These are phyloP conservation scores for Mortierella alpina DNA, from an alignment of 192 early-diverging fungal genomes.

Conservation along the genomic window DNA sequence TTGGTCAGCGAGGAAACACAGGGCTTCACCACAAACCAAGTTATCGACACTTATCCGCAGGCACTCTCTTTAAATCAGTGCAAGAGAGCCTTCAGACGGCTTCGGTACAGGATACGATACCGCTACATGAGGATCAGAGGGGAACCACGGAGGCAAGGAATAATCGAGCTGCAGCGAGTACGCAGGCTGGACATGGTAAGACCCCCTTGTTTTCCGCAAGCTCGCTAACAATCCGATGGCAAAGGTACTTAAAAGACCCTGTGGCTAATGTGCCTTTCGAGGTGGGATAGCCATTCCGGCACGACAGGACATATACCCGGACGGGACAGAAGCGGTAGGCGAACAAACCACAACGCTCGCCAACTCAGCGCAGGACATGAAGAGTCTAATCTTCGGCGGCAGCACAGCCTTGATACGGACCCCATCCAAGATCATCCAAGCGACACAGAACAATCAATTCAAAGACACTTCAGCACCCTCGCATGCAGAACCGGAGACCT, in stretches of 20 bases:
- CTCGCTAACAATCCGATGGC: too few relatives aligned
- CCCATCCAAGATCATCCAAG: slow-evolving; percentile 20
- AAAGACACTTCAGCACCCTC: not conserved
- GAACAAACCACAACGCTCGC: not conserved
- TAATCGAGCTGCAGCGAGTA: not conserved
- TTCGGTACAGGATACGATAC: not conserved
- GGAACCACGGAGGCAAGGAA: not conserved
- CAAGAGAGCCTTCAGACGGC: slow-evolving; percentile 22
- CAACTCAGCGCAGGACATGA: slow-evolving; percentile 25
- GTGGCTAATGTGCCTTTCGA: not conserved
- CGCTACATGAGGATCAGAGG: too few relatives aligned
- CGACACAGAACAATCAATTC: not conserved
- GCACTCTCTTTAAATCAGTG: slow-evolving; percentile 30
- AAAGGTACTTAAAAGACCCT: too few relatives aligned
- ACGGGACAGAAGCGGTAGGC: not conserved
- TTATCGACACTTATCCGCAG: slow-evolving; percentile 41
- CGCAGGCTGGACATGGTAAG: slow-evolving; percentile 15
- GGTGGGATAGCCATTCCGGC: not conserved
- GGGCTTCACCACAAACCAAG: slow-evolving; percentile 40
- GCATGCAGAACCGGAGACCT: not conserved
- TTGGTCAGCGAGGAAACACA: slow-evolving; percentile 10
- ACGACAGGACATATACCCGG: not conserved
- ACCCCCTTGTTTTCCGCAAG: not conserved
- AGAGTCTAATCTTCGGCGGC: slow-evolving; percentile 15
- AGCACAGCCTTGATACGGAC: slow-evolving; percentile 18